A percentile compares a stretch with the other conserved stretches of the same genome.
phyloP scores from a whole-genome alignment of 176 grass and related monocot species.

The Carex myosuroides region DNA sequence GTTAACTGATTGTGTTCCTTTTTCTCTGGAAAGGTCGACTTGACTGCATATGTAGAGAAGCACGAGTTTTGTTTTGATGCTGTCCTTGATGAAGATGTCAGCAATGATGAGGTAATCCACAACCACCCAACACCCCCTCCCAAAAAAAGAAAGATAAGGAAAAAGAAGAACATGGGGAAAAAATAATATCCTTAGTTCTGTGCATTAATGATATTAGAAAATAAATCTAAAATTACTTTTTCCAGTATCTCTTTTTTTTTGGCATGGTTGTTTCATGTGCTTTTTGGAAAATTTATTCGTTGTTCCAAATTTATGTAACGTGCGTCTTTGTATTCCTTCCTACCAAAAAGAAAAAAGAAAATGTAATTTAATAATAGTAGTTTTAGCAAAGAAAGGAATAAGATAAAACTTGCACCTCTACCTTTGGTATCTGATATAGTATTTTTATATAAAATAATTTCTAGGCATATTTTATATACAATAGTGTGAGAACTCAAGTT shows the following conservation, averaged over 20 bases:
- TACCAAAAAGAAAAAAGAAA: not conserved
- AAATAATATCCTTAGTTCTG: not conserved
- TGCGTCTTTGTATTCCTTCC: not conserved
- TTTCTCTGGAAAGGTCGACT: constrained; percentile 65
- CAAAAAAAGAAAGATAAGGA: not conserved
- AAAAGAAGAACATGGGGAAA: not conserved
- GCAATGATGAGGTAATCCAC: constrained; percentile 82
- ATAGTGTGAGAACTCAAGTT: not conserved
- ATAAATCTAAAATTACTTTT: not conserved
- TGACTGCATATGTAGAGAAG: constrained; percentile 93
- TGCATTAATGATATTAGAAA: not conserved
- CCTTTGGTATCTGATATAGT: not conserved
- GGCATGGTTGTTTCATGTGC: not conserved
- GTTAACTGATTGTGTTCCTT: constrained; percentile 31
- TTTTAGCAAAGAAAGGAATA: not conserved
- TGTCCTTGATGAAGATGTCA: constrained; percentile 83
- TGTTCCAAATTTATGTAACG: not conserved
- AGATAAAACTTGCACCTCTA: not conserved
- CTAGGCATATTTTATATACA: constrained; percentile 7
- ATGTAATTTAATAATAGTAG: not conserved
- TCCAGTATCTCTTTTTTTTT: not conserved
- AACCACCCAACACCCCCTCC: not conserved
- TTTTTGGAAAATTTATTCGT: not conserved
- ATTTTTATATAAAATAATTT: not conserved
- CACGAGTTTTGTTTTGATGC: constrained; percentile 98